Evolutionary conservation across 2,329 filamentous ascomycete genomes (phyloP).

Genomic region (Alternaria conjuncta): DNA sequence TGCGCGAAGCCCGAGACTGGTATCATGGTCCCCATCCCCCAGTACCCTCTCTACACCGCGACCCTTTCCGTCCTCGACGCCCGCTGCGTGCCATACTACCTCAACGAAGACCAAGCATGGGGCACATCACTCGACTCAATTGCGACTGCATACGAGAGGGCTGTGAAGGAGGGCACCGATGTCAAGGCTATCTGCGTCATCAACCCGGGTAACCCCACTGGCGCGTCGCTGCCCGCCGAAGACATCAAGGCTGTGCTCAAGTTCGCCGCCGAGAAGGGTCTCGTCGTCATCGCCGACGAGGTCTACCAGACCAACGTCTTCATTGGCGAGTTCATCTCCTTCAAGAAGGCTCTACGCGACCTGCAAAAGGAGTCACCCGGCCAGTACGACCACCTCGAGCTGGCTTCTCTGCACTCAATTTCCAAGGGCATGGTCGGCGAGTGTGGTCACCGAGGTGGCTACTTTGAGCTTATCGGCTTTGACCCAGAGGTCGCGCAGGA

Average conservation of each 20-base stretch:
- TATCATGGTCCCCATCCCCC: conserved; percentile 91
- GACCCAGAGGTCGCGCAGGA: conserved; percentile 83
- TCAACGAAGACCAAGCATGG: conserved; percentile 87
- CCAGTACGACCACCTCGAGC: conserved; percentile 83
- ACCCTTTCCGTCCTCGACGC: conserved; percentile 86
- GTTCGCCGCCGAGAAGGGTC: conserved; percentile 81
- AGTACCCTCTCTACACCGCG: conserved; percentile 97
- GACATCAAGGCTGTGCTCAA: conserved; percentile 87
- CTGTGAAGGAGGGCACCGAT: conserved; percentile 77
- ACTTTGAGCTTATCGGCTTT: conserved; percentile 95
- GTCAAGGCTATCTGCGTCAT: conserved; percentile 95
- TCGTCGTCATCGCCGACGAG: conserved; percentile 94
- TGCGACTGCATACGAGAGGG: conserved; percentile 73
- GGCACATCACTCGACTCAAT: conserved; percentile 85
- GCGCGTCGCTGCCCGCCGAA: conserved; percentile 77
- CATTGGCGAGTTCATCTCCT: conserved; percentile 89
- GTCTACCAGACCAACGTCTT: conserved; percentile 99
- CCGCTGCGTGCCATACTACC: conserved; percentile 87
- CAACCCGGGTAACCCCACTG: conserved; percentile 98
- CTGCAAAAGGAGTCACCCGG: conserved; percentile 73
- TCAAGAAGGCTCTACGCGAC: conserved; percentile 86
- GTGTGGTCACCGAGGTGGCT: conserved; percentile 96
- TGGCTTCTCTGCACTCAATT: conserved; percentile 89
- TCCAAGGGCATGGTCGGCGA: conserved; percentile 99
- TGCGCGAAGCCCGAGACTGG: conserved; percentile 79